phyloP scores from a whole-genome alignment of 306 rosid species.

The Quercus mongolica region DNA sequence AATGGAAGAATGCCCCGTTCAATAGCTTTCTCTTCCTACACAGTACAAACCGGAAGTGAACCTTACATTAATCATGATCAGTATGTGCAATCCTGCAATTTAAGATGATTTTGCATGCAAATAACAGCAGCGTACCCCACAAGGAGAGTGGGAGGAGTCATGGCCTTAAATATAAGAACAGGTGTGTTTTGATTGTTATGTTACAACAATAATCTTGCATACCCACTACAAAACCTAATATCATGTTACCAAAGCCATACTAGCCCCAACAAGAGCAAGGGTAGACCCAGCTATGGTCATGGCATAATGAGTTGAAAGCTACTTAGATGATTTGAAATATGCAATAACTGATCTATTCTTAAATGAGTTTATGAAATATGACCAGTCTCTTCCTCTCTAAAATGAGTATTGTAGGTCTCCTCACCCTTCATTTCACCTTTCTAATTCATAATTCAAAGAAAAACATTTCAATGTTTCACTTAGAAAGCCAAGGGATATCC shows the following conservation, averaged over 20 bases:
- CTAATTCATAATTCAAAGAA: neutral
- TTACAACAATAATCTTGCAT: neutral
- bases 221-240: neutral
- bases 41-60: neutral
- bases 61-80: neutral
- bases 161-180: neutral
- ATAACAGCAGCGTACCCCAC: neutral
- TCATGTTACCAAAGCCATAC: neutral
- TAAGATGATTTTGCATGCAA: neutral
- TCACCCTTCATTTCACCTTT: neutral
- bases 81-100: neutral
- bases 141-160: neutral
- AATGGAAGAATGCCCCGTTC: conserved; percentile 82
- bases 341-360: neutral
- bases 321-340: too few species aligned
- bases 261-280: neutral
- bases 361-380: neutral
- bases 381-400: neutral
- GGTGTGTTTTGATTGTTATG: neutral
- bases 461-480: neutral
- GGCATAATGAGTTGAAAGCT: neutral
- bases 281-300: neutral
- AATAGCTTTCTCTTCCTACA: conserved; percentile 87
- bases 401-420: neutral
- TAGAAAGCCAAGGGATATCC: neutral